These are phyloP conservation scores for Cryptococcus wingfieldii DNA, from an alignment of 1,284 basidiomycete genomes.

Conservation along the genomic window DNA sequence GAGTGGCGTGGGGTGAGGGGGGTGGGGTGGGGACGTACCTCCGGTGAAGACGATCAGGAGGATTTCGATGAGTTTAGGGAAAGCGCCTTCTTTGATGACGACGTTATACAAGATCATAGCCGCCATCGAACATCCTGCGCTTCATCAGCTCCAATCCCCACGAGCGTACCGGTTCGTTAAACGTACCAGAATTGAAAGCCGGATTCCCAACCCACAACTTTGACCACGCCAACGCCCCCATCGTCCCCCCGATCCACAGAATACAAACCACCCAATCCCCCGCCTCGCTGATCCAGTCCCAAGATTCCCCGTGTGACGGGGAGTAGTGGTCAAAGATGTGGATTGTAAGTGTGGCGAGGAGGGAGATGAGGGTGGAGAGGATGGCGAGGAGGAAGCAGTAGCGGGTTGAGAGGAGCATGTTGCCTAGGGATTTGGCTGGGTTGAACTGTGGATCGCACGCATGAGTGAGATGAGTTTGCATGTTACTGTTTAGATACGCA, in stretches of 20 bases:
- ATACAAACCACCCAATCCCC: slow-evolving; percentile 58
- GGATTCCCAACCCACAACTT: slow-evolving; percentile 84
- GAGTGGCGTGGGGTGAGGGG: neutral
- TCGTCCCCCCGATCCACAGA: slow-evolving; percentile 74
- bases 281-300: slow-evolving; percentile 43
- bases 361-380: slow-evolving; percentile 72
- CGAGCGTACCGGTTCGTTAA: neutral
- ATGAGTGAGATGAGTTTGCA: neutral
- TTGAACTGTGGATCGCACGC: slow-evolving; percentile 41
- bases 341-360: slow-evolving; percentile 74
- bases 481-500: slow-evolving; percentile 15
- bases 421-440: slow-evolving; percentile 70
- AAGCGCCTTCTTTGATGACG: slow-evolving; percentile 83
- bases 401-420: slow-evolving; percentile 64
- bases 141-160: neutral
- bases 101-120: slow-evolving; percentile 80
- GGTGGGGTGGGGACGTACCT: slow-evolving; percentile 31
- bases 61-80: slow-evolving; percentile 67
- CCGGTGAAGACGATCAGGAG: slow-evolving; percentile 74
- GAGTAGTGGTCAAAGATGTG: slow-evolving; percentile 63
- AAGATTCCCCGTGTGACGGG: slow-evolving; percentile 33
- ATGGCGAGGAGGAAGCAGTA: slow-evolving; percentile 55
- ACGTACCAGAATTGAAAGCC: slow-evolving; percentile 80
- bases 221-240: slow-evolving; percentile 68
- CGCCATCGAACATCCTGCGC: slow-evolving; percentile 79